phyloP scores from a whole-genome alignment of 2,329 filamentous ascomycete species.

The Knufia petricola region DNA sequence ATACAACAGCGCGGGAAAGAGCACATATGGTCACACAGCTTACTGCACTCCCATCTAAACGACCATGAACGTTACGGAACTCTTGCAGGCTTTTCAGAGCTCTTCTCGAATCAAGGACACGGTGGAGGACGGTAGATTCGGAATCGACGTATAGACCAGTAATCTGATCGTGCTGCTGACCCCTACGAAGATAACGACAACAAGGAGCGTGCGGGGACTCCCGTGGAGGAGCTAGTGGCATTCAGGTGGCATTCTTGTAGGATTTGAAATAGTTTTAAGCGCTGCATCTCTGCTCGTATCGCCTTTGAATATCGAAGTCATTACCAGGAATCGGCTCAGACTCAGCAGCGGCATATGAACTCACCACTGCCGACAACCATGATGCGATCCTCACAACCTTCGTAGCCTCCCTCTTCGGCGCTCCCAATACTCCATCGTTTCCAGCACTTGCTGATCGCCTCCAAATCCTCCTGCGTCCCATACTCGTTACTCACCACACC shows the following conservation, averaged over 20 bases:
- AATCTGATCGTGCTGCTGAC: slow-evolving; percentile 52
- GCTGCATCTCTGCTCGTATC: not conserved
- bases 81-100: not conserved
- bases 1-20: too few relatives aligned
- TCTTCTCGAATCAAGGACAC: not conserved
- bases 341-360: slow-evolving; percentile 13
- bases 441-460: slow-evolving; percentile 18
- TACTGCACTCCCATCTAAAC: too few relatives aligned
- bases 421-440: slow-evolving; percentile 15
- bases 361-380: slow-evolving; percentile 15
- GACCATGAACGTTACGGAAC: not conserved
- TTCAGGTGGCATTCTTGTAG: too few relatives aligned
- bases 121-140: slow-evolving; percentile 34
- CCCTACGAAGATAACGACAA: slow-evolving; percentile 17
- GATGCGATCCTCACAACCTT: slow-evolving; percentile 8
- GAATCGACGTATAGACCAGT: slow-evolving; percentile 40
- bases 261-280: not conserved
- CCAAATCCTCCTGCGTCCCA: slow-evolving; percentile 20
- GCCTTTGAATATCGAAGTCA: not conserved
- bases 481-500: slow-evolving; percentile 19
- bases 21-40: too few relatives aligned
- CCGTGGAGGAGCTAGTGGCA: too few relatives aligned
- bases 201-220: too few relatives aligned
- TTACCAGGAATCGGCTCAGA: too few relatives aligned
- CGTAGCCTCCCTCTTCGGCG: slow-evolving; percentile 15